These are phyloP conservation scores for Psilocybe mexicana DNA, from an alignment of 1,284 basidiomycete species.

Conservation along the genomic window DNA sequence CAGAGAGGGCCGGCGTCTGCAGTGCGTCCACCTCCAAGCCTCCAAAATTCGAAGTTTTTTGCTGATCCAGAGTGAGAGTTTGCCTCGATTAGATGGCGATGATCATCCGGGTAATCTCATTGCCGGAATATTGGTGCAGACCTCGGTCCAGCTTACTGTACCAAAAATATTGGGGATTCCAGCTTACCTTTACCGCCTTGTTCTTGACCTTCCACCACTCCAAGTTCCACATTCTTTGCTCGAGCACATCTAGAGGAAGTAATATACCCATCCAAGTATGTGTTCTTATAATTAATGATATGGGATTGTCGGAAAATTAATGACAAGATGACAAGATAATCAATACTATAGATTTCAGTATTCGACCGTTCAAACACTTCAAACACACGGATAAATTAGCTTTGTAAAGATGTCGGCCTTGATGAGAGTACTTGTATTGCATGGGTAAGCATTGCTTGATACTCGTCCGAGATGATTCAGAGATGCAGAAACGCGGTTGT, in stretches of 20 bases:
- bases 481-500: neutral
- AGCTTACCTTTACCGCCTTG: neutral
- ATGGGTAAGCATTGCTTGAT: slow-evolving; percentile 43
- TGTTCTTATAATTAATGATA: too few relatives aligned
- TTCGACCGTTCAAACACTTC: neutral
- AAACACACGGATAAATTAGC: neutral
- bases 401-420: slow-evolving; percentile 11
- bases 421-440: slow-evolving; percentile 55
- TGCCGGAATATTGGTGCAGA: slow-evolving; percentile 1
- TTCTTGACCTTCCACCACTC: too few relatives aligned
- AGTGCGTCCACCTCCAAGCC: too few relatives aligned
- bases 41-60: too few relatives aligned
- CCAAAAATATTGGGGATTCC: neutral
- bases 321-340: too few relatives aligned
- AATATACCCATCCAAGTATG: too few relatives aligned
- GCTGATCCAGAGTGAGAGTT: too few relatives aligned
- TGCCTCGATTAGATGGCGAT: neutral
- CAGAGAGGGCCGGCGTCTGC: too few relatives aligned
- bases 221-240: too few relatives aligned
- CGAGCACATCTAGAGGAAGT: too few relatives aligned
- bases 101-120: neutral
- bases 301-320: too few relatives aligned
- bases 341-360: too few relatives aligned
- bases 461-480: neutral
- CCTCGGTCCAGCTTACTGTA: neutral